Base-by-base conservation (phyloP, 768 basidiomycete species). In the Roridomyces roridus region DNA sequence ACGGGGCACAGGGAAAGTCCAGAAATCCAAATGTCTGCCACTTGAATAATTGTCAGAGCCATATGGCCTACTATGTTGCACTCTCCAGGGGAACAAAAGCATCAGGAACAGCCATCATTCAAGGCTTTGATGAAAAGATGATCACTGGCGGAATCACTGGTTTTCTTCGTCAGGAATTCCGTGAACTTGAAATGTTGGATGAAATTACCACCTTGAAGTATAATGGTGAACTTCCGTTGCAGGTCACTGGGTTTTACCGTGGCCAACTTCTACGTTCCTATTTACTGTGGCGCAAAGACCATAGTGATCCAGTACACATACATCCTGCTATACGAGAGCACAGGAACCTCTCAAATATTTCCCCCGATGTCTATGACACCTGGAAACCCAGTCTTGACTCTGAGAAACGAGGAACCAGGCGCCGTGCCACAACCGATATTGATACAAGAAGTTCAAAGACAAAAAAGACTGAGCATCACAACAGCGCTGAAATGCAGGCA, bases 181-280 rank as follows among this genome's bases (percentile, higher is more conserved):
- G 73, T 11, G 70, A 75, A 31, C 46, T 75, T 1, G 71, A 76
- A 34, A 17, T 75, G 1, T 55, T 77, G 2, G 71, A 77, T 66
- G 70, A 73, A 15, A 73, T 78, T 8, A 73, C 73, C 0, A 47
- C 46, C 1, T 29, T 72, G 18, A 26, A 48, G 24, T 73, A 67
- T 58, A 25, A 62, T 5, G 49, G 57, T 0, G 60, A 55, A 26
- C 50, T 74, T 6, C 60, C 64, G 1, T 17, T 25, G 5, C 24
- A 23, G 2, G 54, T 72, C 1, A 41, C 21, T 24, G 68, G 66
- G 2, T 4, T 40, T 0, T 29, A 59, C 24, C 3, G 31, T 4
- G 31, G 31, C 2, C 31, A 34, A 15, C 7, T 34, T 3, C 15
- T 34, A 8, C 31, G 15, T 15, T 3, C 31, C 2, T 34, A 34